These are phyloP conservation scores for Colletotrichum horii DNA, from an alignment of 2,329 filamentous ascomycete species.

Conservation along the genomic window DNA sequence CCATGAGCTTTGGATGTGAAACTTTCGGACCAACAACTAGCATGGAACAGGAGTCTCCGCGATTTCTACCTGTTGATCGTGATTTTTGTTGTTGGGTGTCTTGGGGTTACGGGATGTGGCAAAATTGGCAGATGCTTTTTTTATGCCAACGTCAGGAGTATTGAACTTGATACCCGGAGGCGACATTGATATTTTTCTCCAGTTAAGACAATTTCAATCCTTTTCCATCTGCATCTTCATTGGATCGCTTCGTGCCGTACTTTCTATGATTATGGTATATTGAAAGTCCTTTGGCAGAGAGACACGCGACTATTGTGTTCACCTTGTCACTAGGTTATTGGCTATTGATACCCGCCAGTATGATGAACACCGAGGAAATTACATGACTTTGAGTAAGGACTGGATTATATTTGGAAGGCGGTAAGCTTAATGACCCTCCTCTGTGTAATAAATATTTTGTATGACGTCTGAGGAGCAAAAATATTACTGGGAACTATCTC, in stretches of 20 bases:
- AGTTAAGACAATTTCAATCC: conserved; percentile 9
- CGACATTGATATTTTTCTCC: conserved; percentile 15
- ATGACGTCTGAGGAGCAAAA: neutral
- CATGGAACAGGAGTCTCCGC: neutral
- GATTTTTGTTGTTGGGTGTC: conserved; percentile 15
- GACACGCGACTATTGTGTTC: neutral
- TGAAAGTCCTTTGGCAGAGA: neutral
- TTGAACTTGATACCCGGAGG: conserved; percentile 21
- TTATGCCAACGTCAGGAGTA: conserved; percentile 4
- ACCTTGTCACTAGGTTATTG: neutral
- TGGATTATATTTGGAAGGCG: neutral
- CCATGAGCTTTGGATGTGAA: neutral
- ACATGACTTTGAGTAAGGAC: neutral
- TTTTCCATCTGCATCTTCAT: neutral
- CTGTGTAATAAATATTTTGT: neutral
- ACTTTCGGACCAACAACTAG: neutral
- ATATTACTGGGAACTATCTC: neutral
- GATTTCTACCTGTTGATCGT: conserved; percentile 11
- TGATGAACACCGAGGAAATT: neutral
- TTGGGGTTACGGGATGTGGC: conserved; percentile 8
- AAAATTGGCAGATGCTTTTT: neutral
- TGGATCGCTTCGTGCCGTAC: neutral
- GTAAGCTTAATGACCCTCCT: neutral
- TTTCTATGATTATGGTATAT: neutral
- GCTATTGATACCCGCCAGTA: neutral